These are phyloP conservation scores for Usnea hakonensis DNA, from an alignment of 495 filamentous ascomycete species.

Conservation along the genomic window DNA sequence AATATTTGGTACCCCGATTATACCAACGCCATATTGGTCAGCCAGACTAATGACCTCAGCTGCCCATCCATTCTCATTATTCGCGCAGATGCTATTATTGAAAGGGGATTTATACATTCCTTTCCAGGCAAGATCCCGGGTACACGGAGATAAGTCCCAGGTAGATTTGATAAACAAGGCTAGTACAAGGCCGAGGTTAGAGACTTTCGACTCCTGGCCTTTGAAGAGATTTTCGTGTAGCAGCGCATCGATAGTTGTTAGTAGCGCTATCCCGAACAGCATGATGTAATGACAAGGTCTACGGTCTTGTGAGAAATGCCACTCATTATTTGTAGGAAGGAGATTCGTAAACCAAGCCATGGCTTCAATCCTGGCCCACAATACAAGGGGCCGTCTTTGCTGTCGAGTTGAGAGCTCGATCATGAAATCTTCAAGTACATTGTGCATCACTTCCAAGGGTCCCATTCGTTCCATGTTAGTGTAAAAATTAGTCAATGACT, in stretches of 20 bases:
- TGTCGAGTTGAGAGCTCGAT: neutral
- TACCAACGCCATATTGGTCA: neutral
- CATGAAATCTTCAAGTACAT: neutral
- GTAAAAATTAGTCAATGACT: neutral
- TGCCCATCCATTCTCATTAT: neutral
- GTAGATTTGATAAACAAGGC: neutral
- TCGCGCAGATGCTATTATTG: neutral
- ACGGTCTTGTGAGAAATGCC: neutral
- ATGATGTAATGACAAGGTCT: neutral
- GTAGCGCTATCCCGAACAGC: neutral
- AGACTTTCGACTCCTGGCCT: neutral
- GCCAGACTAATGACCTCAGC: neutral
- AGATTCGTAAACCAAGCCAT: neutral
- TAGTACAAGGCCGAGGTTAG: neutral
- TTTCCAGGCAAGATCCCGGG: neutral
- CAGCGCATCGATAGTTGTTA: neutral
- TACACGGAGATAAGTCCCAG: neutral
- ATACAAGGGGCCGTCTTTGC: neutral
- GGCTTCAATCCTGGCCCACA: neutral
- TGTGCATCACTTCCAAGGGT: neutral
- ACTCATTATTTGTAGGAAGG: neutral
- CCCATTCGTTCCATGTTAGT: neutral
- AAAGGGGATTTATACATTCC: neutral
- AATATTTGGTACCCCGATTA: neutral
- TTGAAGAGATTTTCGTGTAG: neutral